Conservation (phyloP, 768 basidiomycete species). For the Mycena polygramma region DNA sequence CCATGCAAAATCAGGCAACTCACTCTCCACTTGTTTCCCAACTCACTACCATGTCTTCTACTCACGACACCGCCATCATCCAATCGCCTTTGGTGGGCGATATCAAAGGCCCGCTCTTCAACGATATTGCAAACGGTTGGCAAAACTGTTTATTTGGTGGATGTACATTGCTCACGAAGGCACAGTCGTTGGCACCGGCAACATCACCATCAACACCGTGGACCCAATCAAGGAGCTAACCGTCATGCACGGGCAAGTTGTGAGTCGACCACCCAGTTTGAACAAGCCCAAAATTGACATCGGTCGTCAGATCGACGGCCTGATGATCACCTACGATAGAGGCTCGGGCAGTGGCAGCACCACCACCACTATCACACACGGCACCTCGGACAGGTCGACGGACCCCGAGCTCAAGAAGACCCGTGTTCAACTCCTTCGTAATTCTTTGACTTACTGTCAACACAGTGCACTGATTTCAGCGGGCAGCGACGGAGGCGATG, state of each 20-base stretch:
- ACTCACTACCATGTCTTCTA: not conserved
- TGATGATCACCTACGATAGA: constrained; percentile 16
- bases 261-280: not conserved
- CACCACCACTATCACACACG: not conserved
- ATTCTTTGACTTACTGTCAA: too few relatives aligned
- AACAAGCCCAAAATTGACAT: too few relatives aligned
- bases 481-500: too few relatives aligned
- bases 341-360: too few relatives aligned
- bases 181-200: not conserved
- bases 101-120: not conserved
- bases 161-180: not conserved
- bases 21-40: too few relatives aligned
- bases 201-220: constrained; percentile 9
- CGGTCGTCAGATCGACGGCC: constrained; percentile 2
- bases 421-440: too few relatives aligned
- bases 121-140: constrained; percentile 14
- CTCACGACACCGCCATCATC: constrained; percentile 7
- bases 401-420: too few relatives aligned
- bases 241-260: not conserved
- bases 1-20: too few relatives aligned
- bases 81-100: constrained; percentile 15
- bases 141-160: not conserved
- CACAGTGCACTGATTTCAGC: too few relatives aligned
- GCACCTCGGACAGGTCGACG: not conserved
- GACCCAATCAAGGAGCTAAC: constrained; percentile 7